Evolutionary conservation across 805 yeast species (phyloP), one percentile per base, ranked within the genome.

Genomic region (Teunomyces atbi): DNA sequence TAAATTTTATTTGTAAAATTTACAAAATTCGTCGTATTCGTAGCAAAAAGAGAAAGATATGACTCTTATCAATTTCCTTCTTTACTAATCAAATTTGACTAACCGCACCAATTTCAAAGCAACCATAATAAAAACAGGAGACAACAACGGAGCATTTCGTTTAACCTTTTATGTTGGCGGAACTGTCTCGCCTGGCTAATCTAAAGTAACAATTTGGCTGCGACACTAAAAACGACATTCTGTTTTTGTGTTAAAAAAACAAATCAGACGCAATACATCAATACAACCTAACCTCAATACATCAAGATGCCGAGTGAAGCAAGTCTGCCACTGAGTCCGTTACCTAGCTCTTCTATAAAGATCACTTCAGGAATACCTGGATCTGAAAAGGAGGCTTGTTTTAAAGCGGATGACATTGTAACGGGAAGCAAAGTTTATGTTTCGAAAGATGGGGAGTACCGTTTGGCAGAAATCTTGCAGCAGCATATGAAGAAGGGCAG

Each of bases 391-490:
- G 39, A 36, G 28, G 5, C 19, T 6, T 20, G 16, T 18, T 72
- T 71, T 40, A 46, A 61, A 15, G 57, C 56, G 2, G 79, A 76
- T 6, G 87, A 84, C 48, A 71, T 89, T 26, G 62, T 77, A 6
- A 74, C 84, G 3, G 97, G 97, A 13, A 86, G 95, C 60, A 89
- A 89, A 62, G 85, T 89, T 19, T 86, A 76, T 65, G 95, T 87
- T 5, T 73, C 73, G 49, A 92, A 94, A 62, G 97, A 90, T 58
- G 87, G 81, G 23, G 90, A 85, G 52, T 78, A 76, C 50, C 74
- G 97, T 50, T 63, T 82, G 28, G 97, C 98, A 1, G 99, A 94
- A 62, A 81, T 94, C 36, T 69, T 94, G 38, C 89, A 91, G 15
- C 77, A 81, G 42, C 89, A 87, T 51, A 66, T 78, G 39, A 82